Base-by-base conservation (phyloP, 768 basidiomycete genomes). In the Mrakia blollopis region DNA sequence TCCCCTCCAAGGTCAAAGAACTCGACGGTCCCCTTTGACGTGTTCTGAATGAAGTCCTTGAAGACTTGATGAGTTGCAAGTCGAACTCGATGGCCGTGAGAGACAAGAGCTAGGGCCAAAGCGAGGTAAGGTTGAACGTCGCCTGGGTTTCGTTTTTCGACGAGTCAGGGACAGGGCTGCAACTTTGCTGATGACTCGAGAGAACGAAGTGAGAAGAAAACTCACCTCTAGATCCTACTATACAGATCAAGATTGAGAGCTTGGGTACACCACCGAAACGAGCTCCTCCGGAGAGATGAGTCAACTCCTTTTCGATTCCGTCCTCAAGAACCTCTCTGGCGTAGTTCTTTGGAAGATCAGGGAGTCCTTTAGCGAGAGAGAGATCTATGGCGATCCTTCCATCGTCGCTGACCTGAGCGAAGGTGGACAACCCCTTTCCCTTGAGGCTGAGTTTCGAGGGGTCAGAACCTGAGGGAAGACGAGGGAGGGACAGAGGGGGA, bases 111-210 rank as follows among this genome's bases (percentile, higher is more conserved):
- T 68, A 87, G 83, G 0, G 88, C 89, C 0, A 90, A 83, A 9
- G 89, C 88, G 37, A 90, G 83, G 79, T 88, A 90, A 7, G 89
- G 89, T 79, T 90, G 89, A 1, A 90, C 89, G 80, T 90, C 89
- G 50, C 57, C 89, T 89, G 76, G 7, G 21, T 14, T 14, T 39
- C 63, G 41, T 21, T 35, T 23, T 44, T 72, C 30, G 18, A 62
- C n/a, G n/a, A n/a, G 14, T 41, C 37, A 50, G 47, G 2, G n/a
- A n/a, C n/a, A n/a, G n/a, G n/a, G n/a, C n/a, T 50, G 0, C 47
- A 18, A 50, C 47, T 16, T 9, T 25, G 1, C 1, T 0, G 30
- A 37, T 1, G 9, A 32, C 28, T 0, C 25, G 7, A 32, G 21
- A 35, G 54, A 37, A n/a, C n/a, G n/a, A n/a, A n/a, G n/a, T 8